Evolutionary conservation across 1,139 yeast species (phyloP), one percentile per base, ranked within the genome.

Genomic region (Yamadazyma sp.): DNA sequence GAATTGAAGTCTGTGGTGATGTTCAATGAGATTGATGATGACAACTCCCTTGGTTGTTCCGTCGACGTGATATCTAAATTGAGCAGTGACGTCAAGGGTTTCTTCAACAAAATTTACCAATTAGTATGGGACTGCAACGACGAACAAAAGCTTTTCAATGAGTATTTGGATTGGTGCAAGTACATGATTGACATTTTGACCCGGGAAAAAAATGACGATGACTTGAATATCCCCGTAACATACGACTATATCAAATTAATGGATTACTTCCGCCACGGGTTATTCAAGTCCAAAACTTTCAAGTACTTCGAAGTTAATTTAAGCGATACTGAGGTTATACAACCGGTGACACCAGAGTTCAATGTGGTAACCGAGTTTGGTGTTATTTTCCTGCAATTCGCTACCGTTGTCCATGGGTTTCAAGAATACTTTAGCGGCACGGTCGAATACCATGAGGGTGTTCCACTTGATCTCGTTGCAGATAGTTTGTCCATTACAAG

Each of bases 101-200:
- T 71, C 14, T 48, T 79, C 22, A 66, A 70, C 43, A 34, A 49
- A 10, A 53, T 69, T 3, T 74, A 73, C 50, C 58, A 58, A 17
- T 59, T 67, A 22, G 64, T 79, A 29, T 65, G 79, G 71, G 69
- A 65, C 25, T 48, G 78, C 17, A 75, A 76, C 48, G 69, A 71
- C 26, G 87, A 81, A 44, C 79, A 75, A 45, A 65, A 66, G 31
- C 55, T 68, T 27, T 81, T 79, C 57, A 70, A 68, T 36, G 64
- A 74, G 28, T 81, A 77, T 46, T 56, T 79, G 14, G 58, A 64
- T 4, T 82, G 84, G 83, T 43, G 73, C 11, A 66, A 66, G 44
- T 51, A 61, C 36, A 51, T 69, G 6, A 55, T 71, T 15, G 75
- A 69, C 37, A 60, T 61, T 31, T 50, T 71, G n/a, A 41, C 60